Evolutionary conservation across 495 filamentous ascomycete genomes (phyloP), one percentile per base, ranked within the genome.

Genomic region (Xylaria bambusicola): DNA sequence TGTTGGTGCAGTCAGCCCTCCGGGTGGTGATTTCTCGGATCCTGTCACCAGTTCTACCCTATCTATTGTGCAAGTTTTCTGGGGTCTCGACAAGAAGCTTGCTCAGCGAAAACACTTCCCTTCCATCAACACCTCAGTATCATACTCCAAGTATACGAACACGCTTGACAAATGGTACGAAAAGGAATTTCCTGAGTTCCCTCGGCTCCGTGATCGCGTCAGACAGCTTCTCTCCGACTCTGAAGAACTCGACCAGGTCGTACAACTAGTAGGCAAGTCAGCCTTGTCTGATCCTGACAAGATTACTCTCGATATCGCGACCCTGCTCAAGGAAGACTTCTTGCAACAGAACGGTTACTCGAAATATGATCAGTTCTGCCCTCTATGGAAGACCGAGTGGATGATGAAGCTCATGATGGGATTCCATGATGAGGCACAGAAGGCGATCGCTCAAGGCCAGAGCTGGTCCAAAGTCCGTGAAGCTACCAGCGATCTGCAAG

Each of bases 331-430:
- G 84, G 94, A 99, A 65, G 94, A 99, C 73, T 99, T 99, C 82
- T 73, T 99, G 60, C 94, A 99, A 77, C 94, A 99, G 73, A 99
- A 99, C 77, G 94, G 94, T 35, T 99, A 99, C 82, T 93, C 89
- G 71, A 90, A 97, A 72, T 97, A 98, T 73, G 95, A 99, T 73
- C 91, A 97, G 78, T 98, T 94, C 84, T 99, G 94, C 71, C 94
- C 94, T 33, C 81, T 99, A 70, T 99, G 93, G 93, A 99, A 99
- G 85, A 99, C 94, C 3, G 87, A 93, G 70, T 99, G 95, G 84
- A 97, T 99, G 94, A 99, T 99, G 94, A 96, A 94, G 82, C 86
- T 87, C 46, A 97, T 99, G 85, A 92, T 98, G 85, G 89, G 86
- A 51, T 99, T 92, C 82, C 91, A 96, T 66, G 95, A 99, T 72